Evolutionary conservation across 139 green algal genomes (phyloP).

Genomic region (Chlorella sp.): DNA sequence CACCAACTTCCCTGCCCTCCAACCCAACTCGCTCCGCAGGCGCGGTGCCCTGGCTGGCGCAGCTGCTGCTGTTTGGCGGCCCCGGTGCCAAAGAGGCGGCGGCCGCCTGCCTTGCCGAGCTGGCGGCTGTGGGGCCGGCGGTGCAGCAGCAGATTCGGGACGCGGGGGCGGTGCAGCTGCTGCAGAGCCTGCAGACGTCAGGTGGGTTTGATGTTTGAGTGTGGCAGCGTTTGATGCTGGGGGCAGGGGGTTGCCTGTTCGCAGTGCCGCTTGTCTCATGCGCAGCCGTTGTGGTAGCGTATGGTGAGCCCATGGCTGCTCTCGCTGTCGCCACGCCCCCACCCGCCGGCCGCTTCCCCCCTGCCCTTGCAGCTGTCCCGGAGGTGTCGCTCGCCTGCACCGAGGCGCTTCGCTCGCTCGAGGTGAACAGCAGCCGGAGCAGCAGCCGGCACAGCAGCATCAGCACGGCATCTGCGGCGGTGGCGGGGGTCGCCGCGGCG

Average conservation of each 20-base stretch:
- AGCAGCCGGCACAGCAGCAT: not conserved
- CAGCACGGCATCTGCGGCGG: not conserved
- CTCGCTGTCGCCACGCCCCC: not conserved
- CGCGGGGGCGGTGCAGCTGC: conserved; percentile 25
- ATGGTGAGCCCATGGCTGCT: not conserved
- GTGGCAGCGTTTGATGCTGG: too few relatives aligned
- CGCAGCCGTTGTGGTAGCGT: not conserved
- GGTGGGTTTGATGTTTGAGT: not conserved
- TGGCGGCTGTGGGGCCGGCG: conserved; percentile 25
- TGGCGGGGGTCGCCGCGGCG: not conserved
- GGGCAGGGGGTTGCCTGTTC: not conserved
- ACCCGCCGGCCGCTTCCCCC: too few relatives aligned
- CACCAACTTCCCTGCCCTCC: not conserved
- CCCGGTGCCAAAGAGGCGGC: conserved; percentile 42
- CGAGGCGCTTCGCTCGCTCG: conserved; percentile 29
- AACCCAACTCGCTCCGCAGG: not conserved
- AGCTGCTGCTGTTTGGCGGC: conserved; percentile 42
- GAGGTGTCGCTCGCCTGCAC: conserved; percentile 27
- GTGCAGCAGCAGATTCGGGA: conserved; percentile 38
- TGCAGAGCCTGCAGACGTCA: conserved; percentile 14
- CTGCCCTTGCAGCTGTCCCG: conserved; percentile 12
- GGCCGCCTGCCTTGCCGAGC: conserved; percentile 33
- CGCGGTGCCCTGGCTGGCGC: conserved; percentile 40
- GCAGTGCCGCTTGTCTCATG: not conserved
- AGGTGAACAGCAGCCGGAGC: conserved; percentile 30